Base-by-base conservation (phyloP, 495 filamentous ascomycete genomes). In the Neurospora discreta region DNA sequence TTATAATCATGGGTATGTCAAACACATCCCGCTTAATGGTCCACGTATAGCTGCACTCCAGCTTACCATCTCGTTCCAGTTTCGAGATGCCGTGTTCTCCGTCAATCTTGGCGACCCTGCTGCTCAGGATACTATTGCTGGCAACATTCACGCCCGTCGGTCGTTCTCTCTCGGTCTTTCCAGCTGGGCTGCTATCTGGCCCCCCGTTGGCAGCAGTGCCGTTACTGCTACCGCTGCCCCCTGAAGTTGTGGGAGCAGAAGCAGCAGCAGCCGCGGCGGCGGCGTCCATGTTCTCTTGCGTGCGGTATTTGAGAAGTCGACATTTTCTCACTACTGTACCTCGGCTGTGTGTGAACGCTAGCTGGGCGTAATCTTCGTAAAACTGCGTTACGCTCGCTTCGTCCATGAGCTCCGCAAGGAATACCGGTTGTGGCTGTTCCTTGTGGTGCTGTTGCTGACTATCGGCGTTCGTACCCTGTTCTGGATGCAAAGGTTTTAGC, bases 1-100 rank as follows among this genome's bases (percentile, higher is more conserved):
- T 90, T 81, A 98, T 95, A 80, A 99, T 82, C 94, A 97, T 98
- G 38, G 95, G 95, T 80, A 99, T 97, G 81, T 98, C 95, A 83
- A 98, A 99, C 65, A 95, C 92, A 81, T 99, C 95, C 73, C 95
- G 85, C 85, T 94, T 95, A 71, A 98, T 93, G 73, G 92, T 93
- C 95, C 95, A 99, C 83, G 91, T 95, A 82, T 94, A 96, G 76
- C 89, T 93, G 84, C 94, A 97, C 77, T 97, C 92, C 68, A 98
- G 90, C 81, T 93, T 95, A 72, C 95, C 95, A 73, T 97, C 93
- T 78, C 89, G 91, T 79, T 91, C 90, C 1, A 93, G 90, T 60
- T 93, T 84, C 44, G 88, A 87, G 69, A 95, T 91, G 1, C 89
- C 92, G 73, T 90, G 89, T 78, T 96, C 90, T 58, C 90, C 90